Evolutionary conservation across 768 basidiomycete species (phyloP).

Genomic region (Holtermanniella nyarrowii): DNA sequence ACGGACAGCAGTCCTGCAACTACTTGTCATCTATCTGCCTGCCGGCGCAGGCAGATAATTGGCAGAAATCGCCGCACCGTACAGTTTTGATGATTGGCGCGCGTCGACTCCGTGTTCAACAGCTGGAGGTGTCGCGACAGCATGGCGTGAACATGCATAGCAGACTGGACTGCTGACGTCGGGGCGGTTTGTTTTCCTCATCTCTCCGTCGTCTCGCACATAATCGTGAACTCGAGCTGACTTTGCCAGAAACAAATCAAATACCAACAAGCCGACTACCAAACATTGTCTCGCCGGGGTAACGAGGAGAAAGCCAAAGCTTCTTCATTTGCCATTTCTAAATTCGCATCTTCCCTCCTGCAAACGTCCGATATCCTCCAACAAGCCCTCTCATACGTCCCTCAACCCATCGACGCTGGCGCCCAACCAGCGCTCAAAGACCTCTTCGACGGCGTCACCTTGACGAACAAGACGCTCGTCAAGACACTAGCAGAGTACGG

Average conservation of each 20-base stretch:
- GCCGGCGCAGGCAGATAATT: no score
- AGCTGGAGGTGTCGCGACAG: no score
- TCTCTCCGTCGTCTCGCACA: no score
- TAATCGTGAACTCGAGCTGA: not conserved
- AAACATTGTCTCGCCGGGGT: constrained; percentile 86
- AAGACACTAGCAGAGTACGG: constrained; percentile 87
- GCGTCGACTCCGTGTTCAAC: no score
- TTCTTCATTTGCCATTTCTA: constrained; percentile 82
- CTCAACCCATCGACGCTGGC: constrained; percentile 37
- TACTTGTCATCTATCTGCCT: no score
- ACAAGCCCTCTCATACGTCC: constrained; percentile 39
- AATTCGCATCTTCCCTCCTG: constrained; percentile 56
- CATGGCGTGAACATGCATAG: no score
- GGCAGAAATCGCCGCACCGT: no score
- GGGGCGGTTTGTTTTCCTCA: no score
- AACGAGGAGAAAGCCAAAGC: constrained; percentile 85
- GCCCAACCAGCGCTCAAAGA: constrained; percentile 41
- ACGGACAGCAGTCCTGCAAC: no score
- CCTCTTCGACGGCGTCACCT: constrained; percentile 74
- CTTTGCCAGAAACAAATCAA: constrained; percentile 64
- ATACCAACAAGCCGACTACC: constrained; percentile 88
- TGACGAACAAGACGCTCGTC: constrained; percentile 80
- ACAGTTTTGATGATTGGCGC: no score
- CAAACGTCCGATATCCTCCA: constrained; percentile 56
- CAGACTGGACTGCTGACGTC: no score